Evolutionary conservation across 2,329 filamentous ascomycete species (phyloP).

Genomic region (Phialophora expanda): DNA sequence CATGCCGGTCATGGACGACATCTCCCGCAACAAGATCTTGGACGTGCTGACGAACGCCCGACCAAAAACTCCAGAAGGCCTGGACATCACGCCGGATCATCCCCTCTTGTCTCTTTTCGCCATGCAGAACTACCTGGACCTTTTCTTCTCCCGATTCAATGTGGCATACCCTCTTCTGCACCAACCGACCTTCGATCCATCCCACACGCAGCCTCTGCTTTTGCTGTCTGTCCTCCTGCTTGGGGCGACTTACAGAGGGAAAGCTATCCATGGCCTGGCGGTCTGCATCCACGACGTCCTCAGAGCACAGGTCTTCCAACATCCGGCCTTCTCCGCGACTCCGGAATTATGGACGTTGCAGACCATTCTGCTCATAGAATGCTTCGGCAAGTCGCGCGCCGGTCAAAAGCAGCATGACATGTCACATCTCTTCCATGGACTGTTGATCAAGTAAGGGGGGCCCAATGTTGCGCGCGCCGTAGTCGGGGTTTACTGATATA

Average conservation of each 20-base stretch:
- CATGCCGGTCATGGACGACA: conserved; percentile 35
- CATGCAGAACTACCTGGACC: conserved; percentile 62
- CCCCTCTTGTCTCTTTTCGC: conserved; percentile 57
- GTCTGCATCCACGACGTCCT: conserved; percentile 67
- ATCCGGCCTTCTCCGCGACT: conserved; percentile 62
- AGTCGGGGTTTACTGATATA: background rate
- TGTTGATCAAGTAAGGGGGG: conserved; percentile 56
- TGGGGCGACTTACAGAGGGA: conserved; percentile 66
- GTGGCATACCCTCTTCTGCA: conserved; percentile 65
- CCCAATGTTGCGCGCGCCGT: too few species aligned
- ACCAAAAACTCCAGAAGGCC: conserved; percentile 56
- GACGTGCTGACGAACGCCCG: conserved; percentile 58
- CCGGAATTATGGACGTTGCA: conserved; percentile 67
- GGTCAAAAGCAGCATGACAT: conserved; percentile 69
- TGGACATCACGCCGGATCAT: conserved; percentile 55
- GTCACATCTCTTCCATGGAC: conserved; percentile 64
- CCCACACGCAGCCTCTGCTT: conserved; percentile 57
- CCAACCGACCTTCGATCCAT: conserved; percentile 61
- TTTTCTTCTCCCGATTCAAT: conserved; percentile 68
- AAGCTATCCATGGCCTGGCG: conserved; percentile 64
- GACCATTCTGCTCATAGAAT: conserved; percentile 66
- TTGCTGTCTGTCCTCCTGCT: conserved; percentile 62
- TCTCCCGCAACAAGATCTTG: conserved; percentile 50
- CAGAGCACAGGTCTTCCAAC: conserved; percentile 64
- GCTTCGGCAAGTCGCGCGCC: conserved; percentile 67